Evolutionary conservation across 352 stramenopile genomes (phyloP).

Genomic region (Globisporangium paroecandrum): DNA sequence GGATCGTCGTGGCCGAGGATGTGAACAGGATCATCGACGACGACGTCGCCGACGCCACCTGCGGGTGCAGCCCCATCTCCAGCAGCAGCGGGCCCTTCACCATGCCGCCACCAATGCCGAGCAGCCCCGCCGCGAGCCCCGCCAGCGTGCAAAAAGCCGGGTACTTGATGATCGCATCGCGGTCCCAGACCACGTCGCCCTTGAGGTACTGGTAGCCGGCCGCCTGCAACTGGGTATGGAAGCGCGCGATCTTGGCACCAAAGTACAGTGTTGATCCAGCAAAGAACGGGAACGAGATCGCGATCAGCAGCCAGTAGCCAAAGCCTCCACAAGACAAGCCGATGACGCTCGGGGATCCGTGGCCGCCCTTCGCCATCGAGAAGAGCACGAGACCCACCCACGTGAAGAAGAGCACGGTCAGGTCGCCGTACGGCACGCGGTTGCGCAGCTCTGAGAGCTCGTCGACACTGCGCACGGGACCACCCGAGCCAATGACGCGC

Average conservation of each 20-base stretch:
- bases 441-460: slow-evolving; percentile 53
- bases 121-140: slow-evolving; percentile 63
- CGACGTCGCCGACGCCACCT: slow-evolving; percentile 86
- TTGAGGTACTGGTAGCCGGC: slow-evolving; percentile 92
- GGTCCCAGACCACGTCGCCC: slow-evolving; percentile 95
- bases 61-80: slow-evolving; percentile 86
- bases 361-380: slow-evolving; percentile 75
- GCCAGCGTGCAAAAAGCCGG: slow-evolving; percentile 68
- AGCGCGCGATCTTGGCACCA: slow-evolving; percentile 58
- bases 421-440: slow-evolving; percentile 53
- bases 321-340: slow-evolving; percentile 57
- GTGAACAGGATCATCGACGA: slow-evolving; percentile 93
- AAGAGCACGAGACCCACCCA: slow-evolving; percentile 78
- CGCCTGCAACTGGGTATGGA: slow-evolving; percentile 55
- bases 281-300: slow-evolving; percentile 72
- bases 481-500: slow-evolving; percentile 19
- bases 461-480: slow-evolving; percentile 32
- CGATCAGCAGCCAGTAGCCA: slow-evolving; percentile 65
- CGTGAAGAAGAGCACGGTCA: slow-evolving; percentile 68
- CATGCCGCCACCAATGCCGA: slow-evolving; percentile 91
- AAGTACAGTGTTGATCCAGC: slow-evolving; percentile 70
- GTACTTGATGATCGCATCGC: slow-evolving; percentile 84
- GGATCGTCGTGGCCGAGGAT: slow-evolving; percentile 93
- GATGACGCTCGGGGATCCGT: slow-evolving; percentile 72
- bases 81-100: slow-evolving; percentile 88